phyloP scores from a whole-genome alignment of 2,329 filamentous ascomycete genomes.

The Aspergillus proliferans region DNA sequence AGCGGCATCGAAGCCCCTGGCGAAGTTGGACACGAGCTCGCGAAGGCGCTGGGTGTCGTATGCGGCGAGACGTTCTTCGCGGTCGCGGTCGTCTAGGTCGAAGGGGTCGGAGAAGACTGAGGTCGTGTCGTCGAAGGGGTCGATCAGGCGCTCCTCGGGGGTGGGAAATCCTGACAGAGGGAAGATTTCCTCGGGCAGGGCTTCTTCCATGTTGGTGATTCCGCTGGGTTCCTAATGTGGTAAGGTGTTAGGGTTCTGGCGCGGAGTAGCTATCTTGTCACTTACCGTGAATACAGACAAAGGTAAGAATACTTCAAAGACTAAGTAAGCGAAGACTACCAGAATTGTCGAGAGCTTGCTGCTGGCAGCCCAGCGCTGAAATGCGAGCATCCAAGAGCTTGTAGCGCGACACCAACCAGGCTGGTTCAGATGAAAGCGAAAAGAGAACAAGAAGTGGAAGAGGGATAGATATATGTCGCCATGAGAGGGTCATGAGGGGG shows the following conservation, averaged over 20 bases:
- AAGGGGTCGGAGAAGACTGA: neutral
- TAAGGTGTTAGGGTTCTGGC: neutral
- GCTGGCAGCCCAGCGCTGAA: neutral
- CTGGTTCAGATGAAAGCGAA: neutral
- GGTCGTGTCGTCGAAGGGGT: neutral
- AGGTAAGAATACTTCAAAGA: too few species aligned
- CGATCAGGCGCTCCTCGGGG: neutral
- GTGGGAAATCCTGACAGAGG: neutral
- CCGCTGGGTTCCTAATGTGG: neutral
- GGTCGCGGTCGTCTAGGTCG: neutral
- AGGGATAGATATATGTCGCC: neutral
- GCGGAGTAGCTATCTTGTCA: too few species aligned
- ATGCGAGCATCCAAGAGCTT: neutral
- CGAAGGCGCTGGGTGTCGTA: neutral
- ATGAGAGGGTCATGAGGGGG: neutral
- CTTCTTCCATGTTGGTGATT: neutral
- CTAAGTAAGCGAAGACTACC: neutral
- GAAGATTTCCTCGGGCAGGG: neutral
- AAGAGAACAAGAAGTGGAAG: neutral
- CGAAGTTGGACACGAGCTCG: constrained; percentile 8
- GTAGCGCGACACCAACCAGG: neutral
- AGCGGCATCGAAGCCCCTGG: constrained; percentile 16
- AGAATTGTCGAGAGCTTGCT: neutral
- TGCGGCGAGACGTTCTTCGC: neutral
- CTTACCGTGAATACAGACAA: too few species aligned